Percentiles rank a stretch among this genome's conserved stretches.
Conservation (phyloP, 2,329 filamentous ascomycete species). For the Colletotrichum abscissum region DNA sequence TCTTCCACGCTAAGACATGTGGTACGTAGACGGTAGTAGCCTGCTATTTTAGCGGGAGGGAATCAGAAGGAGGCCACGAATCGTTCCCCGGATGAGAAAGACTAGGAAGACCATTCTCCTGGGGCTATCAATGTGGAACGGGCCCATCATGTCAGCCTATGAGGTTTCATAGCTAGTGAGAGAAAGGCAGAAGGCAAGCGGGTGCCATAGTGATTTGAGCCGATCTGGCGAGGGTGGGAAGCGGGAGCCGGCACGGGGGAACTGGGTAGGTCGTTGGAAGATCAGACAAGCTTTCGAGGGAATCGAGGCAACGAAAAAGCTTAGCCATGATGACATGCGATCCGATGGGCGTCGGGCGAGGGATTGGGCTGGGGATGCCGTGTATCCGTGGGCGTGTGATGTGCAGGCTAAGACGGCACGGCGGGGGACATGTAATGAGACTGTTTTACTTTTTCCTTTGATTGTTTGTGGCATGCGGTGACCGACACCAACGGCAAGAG, state of each 20-base stretch:
- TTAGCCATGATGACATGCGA: constrained; percentile 28
- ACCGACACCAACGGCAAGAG: constrained; percentile 23
- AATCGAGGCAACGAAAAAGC: constrained; percentile 32
- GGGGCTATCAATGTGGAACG: not conserved
- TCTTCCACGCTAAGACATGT: not conserved
- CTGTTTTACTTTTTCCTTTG: not conserved
- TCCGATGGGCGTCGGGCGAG: constrained; percentile 10
- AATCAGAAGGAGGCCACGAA: not conserved
- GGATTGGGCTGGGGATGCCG: not conserved
- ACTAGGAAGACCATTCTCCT: not conserved
- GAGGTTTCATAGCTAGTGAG: too few species aligned
- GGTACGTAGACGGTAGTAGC: not conserved
- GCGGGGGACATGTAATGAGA: not conserved
- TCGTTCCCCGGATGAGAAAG: not conserved
- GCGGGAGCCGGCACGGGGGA: constrained; percentile 14
- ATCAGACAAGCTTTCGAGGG: constrained; percentile 32
- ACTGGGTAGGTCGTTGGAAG: constrained; percentile 16
- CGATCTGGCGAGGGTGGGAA: constrained; percentile 1
- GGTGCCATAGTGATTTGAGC: not conserved
- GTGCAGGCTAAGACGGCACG: constrained; percentile 10
- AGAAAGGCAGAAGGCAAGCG: too few species aligned
- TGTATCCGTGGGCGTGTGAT: not conserved
- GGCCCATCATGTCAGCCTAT: not conserved
- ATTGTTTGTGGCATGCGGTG: constrained; percentile 1
- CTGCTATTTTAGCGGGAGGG: not conserved